A percentile compares a stretch with the other conserved stretches of the same genome.
phyloP scores from a whole-genome alignment of 495 filamentous ascomycete genomes.

The Daldinia caldariorum region DNA sequence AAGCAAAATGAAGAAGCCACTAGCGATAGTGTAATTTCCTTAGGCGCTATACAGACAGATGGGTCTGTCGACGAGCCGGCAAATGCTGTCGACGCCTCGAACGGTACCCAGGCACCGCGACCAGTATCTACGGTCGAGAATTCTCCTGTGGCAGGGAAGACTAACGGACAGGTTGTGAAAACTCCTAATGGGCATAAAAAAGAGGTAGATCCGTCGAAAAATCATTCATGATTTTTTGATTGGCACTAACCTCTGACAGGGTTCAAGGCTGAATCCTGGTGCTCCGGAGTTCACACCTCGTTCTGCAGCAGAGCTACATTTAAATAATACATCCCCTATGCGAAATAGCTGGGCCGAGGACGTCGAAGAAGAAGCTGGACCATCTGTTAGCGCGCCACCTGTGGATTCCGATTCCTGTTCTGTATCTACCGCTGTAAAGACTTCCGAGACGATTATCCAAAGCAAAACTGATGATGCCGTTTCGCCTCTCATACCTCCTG shows the following conservation, averaged over 20 bases:
- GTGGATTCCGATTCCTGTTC: constrained; percentile 29
- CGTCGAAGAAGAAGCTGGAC: constrained; percentile 39
- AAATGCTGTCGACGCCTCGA: constrained; percentile 46
- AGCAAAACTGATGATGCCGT: constrained; percentile 26
- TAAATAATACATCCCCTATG: constrained; percentile 30
- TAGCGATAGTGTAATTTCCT: constrained; percentile 11
- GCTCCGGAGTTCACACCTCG: constrained; percentile 65
- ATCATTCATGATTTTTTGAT: constrained; percentile 56
- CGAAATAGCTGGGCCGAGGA: constrained; percentile 48
- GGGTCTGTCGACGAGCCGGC: constrained; percentile 45
- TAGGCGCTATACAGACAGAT: constrained; percentile 40
- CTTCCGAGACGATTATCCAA: constrained; percentile 20
- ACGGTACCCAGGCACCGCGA: constrained; percentile 12
- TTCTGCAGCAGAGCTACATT: constrained; percentile 39
- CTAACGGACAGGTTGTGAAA: constrained; percentile 38
- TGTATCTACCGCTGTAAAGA: constrained; percentile 36
- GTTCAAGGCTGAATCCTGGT: constrained; percentile 62
- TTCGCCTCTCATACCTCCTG: constrained; percentile 33
- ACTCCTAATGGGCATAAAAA: constrained; percentile 52
- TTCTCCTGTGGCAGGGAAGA: constrained; percentile 26
- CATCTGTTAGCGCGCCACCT: background rate
- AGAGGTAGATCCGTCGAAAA: constrained; percentile 60
- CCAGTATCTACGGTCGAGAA: constrained; percentile 17
- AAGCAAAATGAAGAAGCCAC: constrained; percentile 28
- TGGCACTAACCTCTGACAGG: constrained; percentile 57